phyloP scores from a whole-genome alignment of 2,329 filamentous ascomycete genomes.

The Colletotrichum simmondsii region DNA sequence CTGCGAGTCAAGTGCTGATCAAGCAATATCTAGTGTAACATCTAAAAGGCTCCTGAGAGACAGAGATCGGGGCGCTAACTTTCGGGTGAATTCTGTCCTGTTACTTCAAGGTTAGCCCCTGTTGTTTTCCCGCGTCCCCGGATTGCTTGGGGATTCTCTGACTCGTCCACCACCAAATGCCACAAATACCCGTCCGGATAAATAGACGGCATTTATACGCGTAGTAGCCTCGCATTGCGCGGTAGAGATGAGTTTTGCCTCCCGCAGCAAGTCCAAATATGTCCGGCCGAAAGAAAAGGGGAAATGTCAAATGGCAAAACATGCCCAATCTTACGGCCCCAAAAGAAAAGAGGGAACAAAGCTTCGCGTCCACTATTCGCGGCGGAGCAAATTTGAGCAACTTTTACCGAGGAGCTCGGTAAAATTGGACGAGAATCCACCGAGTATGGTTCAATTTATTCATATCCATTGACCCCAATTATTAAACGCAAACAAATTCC shows the following conservation, averaged over 20 bases:
- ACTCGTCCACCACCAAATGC: not conserved
- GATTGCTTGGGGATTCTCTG: not conserved
- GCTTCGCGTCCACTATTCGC: not conserved
- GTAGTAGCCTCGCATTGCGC: not conserved
- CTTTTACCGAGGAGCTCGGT: not conserved
- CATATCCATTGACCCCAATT: not conserved
- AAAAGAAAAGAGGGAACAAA: not conserved
- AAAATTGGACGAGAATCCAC: not conserved
- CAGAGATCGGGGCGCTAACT: not conserved
- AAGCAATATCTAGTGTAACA: not conserved
- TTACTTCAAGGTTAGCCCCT: not conserved
- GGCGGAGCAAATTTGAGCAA: not conserved
- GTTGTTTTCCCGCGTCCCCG: not conserved
- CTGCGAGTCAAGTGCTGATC: not conserved
- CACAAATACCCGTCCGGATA: not conserved
- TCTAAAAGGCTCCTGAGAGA: not conserved
- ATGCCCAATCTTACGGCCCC: not conserved
- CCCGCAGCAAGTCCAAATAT: not conserved
- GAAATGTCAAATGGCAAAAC: not conserved
- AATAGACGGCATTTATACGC: not conserved
- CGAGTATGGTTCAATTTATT: not conserved
- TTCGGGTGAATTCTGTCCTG: not conserved
- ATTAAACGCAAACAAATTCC: constrained; percentile 3
- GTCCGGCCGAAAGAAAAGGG: not conserved
- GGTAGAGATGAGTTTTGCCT: not conserved